A percentile compares a stretch with the other conserved stretches of the same genome.
Evolutionary conservation across 2,329 filamentous ascomycete genomes (phyloP).

Genomic region (Exophiala aquamarina): DNA sequence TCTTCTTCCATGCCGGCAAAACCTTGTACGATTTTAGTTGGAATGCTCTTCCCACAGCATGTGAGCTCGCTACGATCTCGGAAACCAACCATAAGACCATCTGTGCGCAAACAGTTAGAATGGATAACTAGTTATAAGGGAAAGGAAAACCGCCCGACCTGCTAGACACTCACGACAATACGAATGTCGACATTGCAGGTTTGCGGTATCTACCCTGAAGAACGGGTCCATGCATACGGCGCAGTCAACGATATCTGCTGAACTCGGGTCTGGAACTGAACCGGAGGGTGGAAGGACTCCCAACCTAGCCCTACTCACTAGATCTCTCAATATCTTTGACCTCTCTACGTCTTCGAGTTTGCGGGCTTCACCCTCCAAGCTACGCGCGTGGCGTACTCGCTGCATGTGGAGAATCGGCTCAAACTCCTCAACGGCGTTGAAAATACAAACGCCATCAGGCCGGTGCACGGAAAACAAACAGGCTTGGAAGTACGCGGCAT

Average conservation of each 20-base stretch:
- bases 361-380: not conserved
- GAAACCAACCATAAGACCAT: constrained; percentile 4
- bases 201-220: constrained; percentile 6
- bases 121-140: too few relatives aligned
- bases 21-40: not conserved
- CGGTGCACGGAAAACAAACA: constrained; percentile 6
- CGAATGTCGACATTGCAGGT: constrained; percentile 9
- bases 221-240: constrained; percentile 7
- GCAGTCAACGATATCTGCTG: constrained; percentile 8
- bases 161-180: constrained; percentile 8
- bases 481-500: constrained; percentile 5
- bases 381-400: not conserved
- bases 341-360: not conserved
- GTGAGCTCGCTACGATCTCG: not conserved
- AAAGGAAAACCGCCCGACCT: not conserved
- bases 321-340: not conserved
- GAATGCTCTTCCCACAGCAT: constrained; percentile 12
- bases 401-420: not conserved
- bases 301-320: too few relatives aligned
- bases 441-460: constrained; percentile 6
- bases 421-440: constrained; percentile 11
- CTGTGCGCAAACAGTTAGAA: too few relatives aligned
- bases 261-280: not conserved
- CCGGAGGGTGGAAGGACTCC: too few relatives aligned
- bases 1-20: not conserved